Evolutionary conservation across 1,284 basidiomycete species (phyloP).

Genomic region (Tilletia caries): DNA sequence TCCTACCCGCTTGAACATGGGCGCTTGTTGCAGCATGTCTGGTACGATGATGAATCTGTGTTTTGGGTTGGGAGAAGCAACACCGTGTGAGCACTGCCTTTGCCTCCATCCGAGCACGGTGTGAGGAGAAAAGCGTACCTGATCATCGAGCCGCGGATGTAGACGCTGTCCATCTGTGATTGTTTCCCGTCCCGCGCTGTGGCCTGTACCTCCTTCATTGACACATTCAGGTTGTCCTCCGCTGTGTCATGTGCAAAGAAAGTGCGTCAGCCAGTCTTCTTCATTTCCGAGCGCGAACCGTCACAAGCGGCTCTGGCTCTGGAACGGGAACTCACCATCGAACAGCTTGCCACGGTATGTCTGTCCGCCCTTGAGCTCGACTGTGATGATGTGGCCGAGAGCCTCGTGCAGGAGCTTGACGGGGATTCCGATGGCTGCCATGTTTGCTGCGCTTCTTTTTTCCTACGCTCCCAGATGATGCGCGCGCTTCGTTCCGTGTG

Average conservation of each 20-base stretch:
- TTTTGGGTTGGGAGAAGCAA: not conserved
- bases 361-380: conserved; percentile 95
- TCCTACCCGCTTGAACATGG: conserved; percentile 99
- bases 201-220: conserved; percentile 92
- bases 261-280: not conserved
- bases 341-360: conserved; percentile 95
- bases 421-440: conserved; percentile 52
- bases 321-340: conserved; percentile 59
- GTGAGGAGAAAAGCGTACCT: conserved; percentile 16
- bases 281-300: too few relatives aligned
- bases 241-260: conserved; percentile 60
- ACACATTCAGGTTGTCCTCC: conserved; percentile 97
- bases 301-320: too few relatives aligned
- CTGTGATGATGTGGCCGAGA: conserved; percentile 91
- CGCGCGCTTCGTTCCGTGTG: too few relatives aligned
- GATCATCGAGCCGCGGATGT: conserved; percentile 92
- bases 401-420: conserved; percentile 58
- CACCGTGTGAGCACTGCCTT: too few relatives aligned
- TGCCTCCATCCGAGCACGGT: not conserved
- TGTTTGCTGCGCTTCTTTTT: not conserved
- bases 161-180: conserved; percentile 98
- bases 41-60: conserved; percentile 95
- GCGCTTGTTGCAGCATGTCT: conserved; percentile 98
- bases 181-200: conserved; percentile 97
- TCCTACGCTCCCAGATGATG: too few relatives aligned